Base-by-base conservation (phyloP, 306 rosid species). In the Begonia fuchsioides region DNA sequence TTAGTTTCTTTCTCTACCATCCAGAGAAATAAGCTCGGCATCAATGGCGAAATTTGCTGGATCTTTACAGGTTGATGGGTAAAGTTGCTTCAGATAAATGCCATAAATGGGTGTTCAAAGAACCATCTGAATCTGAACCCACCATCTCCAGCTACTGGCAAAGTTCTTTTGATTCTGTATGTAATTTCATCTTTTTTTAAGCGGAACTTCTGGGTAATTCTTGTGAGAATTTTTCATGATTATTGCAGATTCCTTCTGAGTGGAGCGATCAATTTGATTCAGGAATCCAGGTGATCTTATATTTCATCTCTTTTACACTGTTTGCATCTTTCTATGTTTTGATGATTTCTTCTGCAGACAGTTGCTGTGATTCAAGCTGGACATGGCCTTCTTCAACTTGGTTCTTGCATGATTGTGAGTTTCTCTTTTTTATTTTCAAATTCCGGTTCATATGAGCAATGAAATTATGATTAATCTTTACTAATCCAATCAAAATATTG, bases 41-140 rank as follows among this genome's bases (percentile, higher is more conserved):
- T 26, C 32, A 26, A 26, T 26, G 32, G 32, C 32, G 32, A n/a
- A 41, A 10, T 41, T 41, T 41, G 5, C 13, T 41, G 44, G 13
- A 41, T 19, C 58, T 49, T 12, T 20, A 26, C 76, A 85, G 99
- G 93, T 76, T 92, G 71, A 92, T 92, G 99, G 99, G 99, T 54
- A 92, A 92, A 68, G 99, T 92, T 69, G 99, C 99, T 57, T 92
- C 99, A 65, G 99, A 92, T 92, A 92, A 92, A 83, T 92, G 99
- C 59, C 99, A 92, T 72, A 92, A 92, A 72, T 92, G 99, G 99
- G 99, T 92, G 54, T 92, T 85, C 71, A 92, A 92, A 73, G 99
- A 92, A 51, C 99, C 96, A 43, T 73, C 96, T 12, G 99, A 86
- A 68, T 92, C 86, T 67, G 99, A 92, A 54, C 88, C 99, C 0